Evolutionary conservation across 768 basidiomycete genomes (phyloP).

Genomic region (Calocybe indica): DNA sequence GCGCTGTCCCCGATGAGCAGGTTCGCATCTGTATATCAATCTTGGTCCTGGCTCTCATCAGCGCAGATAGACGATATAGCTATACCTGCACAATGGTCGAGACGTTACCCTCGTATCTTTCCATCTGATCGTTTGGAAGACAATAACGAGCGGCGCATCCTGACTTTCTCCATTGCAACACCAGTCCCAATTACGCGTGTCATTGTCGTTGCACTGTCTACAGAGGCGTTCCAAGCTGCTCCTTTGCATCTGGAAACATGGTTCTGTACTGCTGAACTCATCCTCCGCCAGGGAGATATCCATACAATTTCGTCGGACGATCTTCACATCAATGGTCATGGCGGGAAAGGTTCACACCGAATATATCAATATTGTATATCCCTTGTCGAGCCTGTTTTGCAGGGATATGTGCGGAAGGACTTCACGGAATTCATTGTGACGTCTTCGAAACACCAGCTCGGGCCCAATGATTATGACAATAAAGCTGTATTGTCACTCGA

Average conservation of each 20-base stretch:
- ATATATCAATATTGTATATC: constrained; percentile 41
- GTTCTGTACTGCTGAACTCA: constrained; percentile 32
- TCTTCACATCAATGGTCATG: constrained; percentile 16
- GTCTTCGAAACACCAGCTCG: constrained; percentile 14
- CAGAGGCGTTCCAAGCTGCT: constrained; percentile 41
- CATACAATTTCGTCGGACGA: constrained; percentile 20
- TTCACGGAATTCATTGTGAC: constrained; percentile 51
- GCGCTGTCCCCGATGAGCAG: constrained; percentile 28
- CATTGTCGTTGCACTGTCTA: constrained; percentile 44
- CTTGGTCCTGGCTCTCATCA: background rate
- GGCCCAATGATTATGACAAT: constrained; percentile 9
- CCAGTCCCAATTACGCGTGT: constrained; percentile 42
- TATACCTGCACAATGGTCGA: constrained; percentile 37
- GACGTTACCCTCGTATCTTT: constrained; percentile 29
- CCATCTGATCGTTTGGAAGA: background rate
- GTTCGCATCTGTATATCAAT: constrained; percentile 21
- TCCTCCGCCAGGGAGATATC: constrained; percentile 48
- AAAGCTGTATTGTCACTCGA: too few species aligned
- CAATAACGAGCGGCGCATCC: constrained; percentile 1
- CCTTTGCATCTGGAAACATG: constrained; percentile 33
- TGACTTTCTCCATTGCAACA: constrained; percentile 18
- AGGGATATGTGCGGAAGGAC: constrained; percentile 50
- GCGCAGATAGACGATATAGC: constrained; percentile 25
- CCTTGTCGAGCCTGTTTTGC: constrained; percentile 66
- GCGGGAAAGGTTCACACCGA: constrained; percentile 9